These are phyloP conservation scores for Pythium volutum DNA, from an alignment of 352 stramenopile genomes.

Conservation along the genomic window DNA sequence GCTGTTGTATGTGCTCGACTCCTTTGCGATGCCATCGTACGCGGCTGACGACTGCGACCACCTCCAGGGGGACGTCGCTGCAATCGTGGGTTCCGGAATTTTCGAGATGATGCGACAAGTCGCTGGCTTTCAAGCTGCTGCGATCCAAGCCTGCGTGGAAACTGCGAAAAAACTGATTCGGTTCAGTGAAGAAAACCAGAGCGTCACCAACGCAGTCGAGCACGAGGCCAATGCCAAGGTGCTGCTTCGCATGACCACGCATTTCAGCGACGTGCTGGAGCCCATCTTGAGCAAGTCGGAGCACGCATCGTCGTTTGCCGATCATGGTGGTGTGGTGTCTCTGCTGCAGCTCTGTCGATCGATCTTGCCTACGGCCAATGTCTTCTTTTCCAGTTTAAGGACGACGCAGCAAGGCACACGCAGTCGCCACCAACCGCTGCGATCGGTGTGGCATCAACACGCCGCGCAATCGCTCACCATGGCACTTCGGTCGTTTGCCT, in stretches of 20 bases:
- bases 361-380: conserved; percentile 82
- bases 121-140: conserved; percentile 76
- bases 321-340: conserved; percentile 85
- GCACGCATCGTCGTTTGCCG: conserved; percentile 89
- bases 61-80: conserved; percentile 91
- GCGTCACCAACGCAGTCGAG: neutral
- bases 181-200: conserved; percentile 40
- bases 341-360: conserved; percentile 89
- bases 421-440: neutral
- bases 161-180: conserved; percentile 90
- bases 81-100: conserved; percentile 91
- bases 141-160: conserved; percentile 87
- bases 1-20: conserved; percentile 87
- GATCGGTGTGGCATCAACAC: conserved; percentile 76
- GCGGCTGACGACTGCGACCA: conserved; percentile 82
- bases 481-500: conserved; percentile 85
- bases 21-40: conserved; percentile 91
- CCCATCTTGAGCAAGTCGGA: conserved; percentile 94
- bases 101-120: conserved; percentile 97
- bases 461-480: conserved; percentile 87
- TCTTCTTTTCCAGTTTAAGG: conserved; percentile 65
- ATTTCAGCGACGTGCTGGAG: conserved; percentile 93
- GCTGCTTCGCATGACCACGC: conserved; percentile 58
- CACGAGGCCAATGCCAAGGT: conserved; percentile 27
- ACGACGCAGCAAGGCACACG: conserved; percentile 5